Evolutionary conservation across 352 stramenopile genomes (phyloP).

Genomic region (Plasmopara halstedii): DNA sequence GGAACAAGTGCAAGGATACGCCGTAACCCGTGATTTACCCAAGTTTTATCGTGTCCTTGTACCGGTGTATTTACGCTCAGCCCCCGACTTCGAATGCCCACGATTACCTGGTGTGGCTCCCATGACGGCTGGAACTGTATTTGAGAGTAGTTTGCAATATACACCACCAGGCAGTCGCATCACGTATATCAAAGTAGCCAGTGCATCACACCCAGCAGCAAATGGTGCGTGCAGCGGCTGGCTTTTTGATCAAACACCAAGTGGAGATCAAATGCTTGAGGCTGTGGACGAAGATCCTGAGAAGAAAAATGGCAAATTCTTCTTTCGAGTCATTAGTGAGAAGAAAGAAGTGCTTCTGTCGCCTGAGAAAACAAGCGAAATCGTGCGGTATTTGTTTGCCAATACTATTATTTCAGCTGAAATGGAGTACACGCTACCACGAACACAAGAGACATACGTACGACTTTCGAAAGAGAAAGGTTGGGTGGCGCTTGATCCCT

Average conservation of each 20-base stretch:
- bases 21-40: conserved; percentile 50
- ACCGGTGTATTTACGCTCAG: conserved; percentile 56
- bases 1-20: conserved; percentile 65
- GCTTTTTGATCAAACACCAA: conserved; percentile 60
- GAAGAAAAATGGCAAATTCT: conserved; percentile 79
- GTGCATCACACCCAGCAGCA: conserved; percentile 27
- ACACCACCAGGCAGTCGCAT: conserved; percentile 64
- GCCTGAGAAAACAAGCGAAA: conserved; percentile 53
- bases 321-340: conserved; percentile 57
- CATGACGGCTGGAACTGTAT: conserved; percentile 59
- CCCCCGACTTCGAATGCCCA: conserved; percentile 70
- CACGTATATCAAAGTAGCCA: conserved; percentile 76
- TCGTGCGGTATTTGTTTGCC: conserved; percentile 55
- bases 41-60: conserved; percentile 76
- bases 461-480: conserved; percentile 72
- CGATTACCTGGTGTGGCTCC: conserved; percentile 56
- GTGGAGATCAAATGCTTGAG: conserved; percentile 58
- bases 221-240: conserved; percentile 46
- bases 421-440: conserved; percentile 74
- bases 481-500: conserved; percentile 53
- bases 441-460: conserved; percentile 65
- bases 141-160: conserved; percentile 75
- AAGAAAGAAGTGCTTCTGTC: conserved; percentile 74
- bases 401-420: conserved; percentile 71
- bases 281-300: conserved; percentile 64